Evolutionary conservation across 2,329 filamentous ascomycete genomes (phyloP).

Genomic region (Clonostachys byssicola): DNA sequence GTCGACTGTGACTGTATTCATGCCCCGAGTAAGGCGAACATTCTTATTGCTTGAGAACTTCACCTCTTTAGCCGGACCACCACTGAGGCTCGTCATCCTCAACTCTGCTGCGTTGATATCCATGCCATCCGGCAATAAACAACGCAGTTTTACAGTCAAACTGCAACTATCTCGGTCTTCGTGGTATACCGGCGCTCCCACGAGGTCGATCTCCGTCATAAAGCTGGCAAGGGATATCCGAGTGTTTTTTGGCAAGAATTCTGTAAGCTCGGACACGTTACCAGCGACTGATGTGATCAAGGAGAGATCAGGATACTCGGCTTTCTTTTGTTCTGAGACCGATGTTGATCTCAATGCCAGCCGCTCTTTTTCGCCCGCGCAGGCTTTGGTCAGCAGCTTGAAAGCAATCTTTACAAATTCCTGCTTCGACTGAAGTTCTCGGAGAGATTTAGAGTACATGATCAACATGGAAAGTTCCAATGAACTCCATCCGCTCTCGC

Average conservation of each 20-base stretch:
- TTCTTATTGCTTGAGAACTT: slow-evolving; percentile 19
- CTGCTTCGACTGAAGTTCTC: slow-evolving; percentile 68
- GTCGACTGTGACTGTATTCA: slow-evolving; percentile 30
- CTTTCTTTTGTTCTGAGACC: not conserved
- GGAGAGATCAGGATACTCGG: slow-evolving; percentile 17
- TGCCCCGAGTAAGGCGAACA: slow-evolving; percentile 39
- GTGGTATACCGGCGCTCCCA: slow-evolving; percentile 65
- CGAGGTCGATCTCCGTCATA: slow-evolving; percentile 66
- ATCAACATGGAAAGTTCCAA: slow-evolving; percentile 81
- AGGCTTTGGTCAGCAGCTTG: slow-evolving; percentile 67
- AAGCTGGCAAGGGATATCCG: slow-evolving; percentile 68
- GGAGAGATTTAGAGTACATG: slow-evolving; percentile 80
- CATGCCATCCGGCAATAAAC: slow-evolving; percentile 68
- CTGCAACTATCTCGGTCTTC: slow-evolving; percentile 72
- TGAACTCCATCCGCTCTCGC: slow-evolving; percentile 70
- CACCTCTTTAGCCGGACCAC: slow-evolving; percentile 58
- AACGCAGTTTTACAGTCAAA: slow-evolving; percentile 62
- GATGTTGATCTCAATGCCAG: slow-evolving; percentile 24
- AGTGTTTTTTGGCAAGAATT: slow-evolving; percentile 50
- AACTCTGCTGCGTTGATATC: slow-evolving; percentile 62
- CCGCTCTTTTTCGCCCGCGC: slow-evolving; percentile 46
- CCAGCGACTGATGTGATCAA: slow-evolving; percentile 42
- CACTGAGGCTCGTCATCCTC: slow-evolving; percentile 51
- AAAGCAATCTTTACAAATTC: slow-evolving; percentile 77
- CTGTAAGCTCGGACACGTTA: slow-evolving; percentile 41